Conservation (phyloP, 2,329 filamentous ascomycete species). For the Fusarium lateritium region DNA sequence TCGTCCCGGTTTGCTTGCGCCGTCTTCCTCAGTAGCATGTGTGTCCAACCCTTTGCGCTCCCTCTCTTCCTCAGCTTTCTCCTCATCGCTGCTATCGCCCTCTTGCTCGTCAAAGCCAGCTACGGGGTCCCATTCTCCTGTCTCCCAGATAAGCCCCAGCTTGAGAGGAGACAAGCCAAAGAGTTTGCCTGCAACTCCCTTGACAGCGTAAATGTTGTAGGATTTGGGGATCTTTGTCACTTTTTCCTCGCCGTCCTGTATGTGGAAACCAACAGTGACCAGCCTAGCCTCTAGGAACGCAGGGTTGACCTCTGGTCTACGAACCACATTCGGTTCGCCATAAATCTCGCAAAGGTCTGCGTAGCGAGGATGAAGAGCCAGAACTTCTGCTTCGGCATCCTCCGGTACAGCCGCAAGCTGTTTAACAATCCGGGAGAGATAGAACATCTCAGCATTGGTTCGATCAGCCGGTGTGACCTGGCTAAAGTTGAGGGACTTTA, state of each 20-base stretch:
- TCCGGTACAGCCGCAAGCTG: slow-evolving; percentile 76
- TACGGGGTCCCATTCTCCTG: slow-evolving; percentile 89
- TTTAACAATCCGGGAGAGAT: slow-evolving; percentile 85
- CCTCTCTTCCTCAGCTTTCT: slow-evolving; percentile 59
- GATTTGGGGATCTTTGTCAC: slow-evolving; percentile 76
- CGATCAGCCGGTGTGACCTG: slow-evolving; percentile 81
- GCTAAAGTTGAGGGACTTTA: slow-evolving; percentile 82
- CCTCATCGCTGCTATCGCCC: slow-evolving; percentile 67
- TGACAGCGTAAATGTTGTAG: slow-evolving; percentile 85
- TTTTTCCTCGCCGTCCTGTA: slow-evolving; percentile 47
- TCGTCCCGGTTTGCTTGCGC: slow-evolving; percentile 61
- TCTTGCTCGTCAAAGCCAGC: slow-evolving; percentile 73
- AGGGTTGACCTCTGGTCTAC: slow-evolving; percentile 74
- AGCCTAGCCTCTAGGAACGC: slow-evolving; percentile 87
- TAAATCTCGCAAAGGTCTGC: slow-evolving; percentile 80
- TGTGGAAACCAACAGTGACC: slow-evolving; percentile 72
- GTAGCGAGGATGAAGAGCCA: slow-evolving; percentile 79
- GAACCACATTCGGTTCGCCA: slow-evolving; percentile 76
- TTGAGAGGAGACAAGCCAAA: slow-evolving; percentile 75
- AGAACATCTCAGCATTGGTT: slow-evolving; percentile 92
- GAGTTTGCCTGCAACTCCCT: slow-evolving; percentile 81
- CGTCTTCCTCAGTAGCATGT: slow-evolving; percentile 47
- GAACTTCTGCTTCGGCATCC: slow-evolving; percentile 66
- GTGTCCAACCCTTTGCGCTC: slow-evolving; percentile 36
- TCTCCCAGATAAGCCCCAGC: slow-evolving; percentile 85